A percentile compares a stretch with the other conserved stretches of the same genome.
Conservation (phyloP, 495 filamentous ascomycete genomes). For the Penicillium lividum region DNA sequence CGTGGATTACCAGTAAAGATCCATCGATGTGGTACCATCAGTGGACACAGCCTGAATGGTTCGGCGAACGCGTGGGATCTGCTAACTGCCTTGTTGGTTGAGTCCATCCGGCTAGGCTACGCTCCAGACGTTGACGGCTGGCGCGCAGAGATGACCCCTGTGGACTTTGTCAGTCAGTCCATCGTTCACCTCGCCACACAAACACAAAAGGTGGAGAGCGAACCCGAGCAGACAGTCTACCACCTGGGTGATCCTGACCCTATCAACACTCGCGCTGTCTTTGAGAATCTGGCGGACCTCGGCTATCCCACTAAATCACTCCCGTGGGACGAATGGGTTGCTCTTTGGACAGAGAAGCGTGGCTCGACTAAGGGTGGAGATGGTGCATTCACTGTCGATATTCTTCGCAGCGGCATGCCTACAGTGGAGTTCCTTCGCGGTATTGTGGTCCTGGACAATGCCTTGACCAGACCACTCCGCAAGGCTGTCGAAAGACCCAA, state of each 20-base stretch:
- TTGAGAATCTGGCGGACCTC: conserved; percentile 56
- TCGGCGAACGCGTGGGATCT: conserved; percentile 70
- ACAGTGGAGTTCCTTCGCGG: conserved; percentile 58
- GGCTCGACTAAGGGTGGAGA: conserved; percentile 58
- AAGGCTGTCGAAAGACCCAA: conserved; percentile 57
- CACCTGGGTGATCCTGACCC: conserved; percentile 69
- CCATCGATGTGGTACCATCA: conserved; percentile 64
- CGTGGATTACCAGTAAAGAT: conserved; percentile 62
- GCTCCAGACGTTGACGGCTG: conserved; percentile 64
- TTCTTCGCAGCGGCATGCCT: conserved; percentile 62
- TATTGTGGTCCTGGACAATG: conserved; percentile 63
- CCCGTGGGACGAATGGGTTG: conserved; percentile 63
- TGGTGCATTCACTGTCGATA: conserved; percentile 56
- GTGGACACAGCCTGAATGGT: conserved; percentile 61
- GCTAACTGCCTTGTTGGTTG: conserved; percentile 63
- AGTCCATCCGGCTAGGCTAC: conserved; percentile 63
- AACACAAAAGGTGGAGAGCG: conserved; percentile 26
- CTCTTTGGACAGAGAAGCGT: conserved; percentile 60
- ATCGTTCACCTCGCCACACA: conserved; percentile 62
- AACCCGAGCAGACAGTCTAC: conserved; percentile 55
- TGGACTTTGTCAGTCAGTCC: conserved; percentile 66
- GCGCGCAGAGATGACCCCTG: conserved; percentile 72
- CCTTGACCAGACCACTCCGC: conserved; percentile 56
- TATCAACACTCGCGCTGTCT: conserved; percentile 54
- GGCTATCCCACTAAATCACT: conserved; percentile 62